A percentile compares a stretch with the other conserved stretches of the same genome.
Evolutionary conservation across 2,329 filamentous ascomycete species (phyloP).

Genomic region (Neopestalotiopsis sp.): DNA sequence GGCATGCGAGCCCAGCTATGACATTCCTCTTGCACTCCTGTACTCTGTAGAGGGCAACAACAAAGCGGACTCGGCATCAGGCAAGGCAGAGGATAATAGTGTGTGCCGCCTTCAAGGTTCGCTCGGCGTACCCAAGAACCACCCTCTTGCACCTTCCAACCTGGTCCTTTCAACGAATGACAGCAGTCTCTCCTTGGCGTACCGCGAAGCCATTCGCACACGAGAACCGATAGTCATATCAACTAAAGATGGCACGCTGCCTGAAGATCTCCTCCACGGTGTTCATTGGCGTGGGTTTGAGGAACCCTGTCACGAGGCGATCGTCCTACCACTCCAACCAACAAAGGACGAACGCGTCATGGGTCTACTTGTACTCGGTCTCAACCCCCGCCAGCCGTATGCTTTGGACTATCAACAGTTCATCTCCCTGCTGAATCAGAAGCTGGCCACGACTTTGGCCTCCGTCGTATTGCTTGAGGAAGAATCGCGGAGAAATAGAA

Average conservation of each 20-base stretch:
- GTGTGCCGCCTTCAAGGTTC: conserved; percentile 50
- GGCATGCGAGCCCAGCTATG: conserved; percentile 48
- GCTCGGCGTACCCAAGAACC: conserved; percentile 49
- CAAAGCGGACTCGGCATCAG: conserved; percentile 24
- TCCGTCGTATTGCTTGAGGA: conserved; percentile 75
- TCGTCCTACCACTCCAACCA: conserved; percentile 72
- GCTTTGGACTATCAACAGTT: conserved; percentile 76
- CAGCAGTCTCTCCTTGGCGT: conserved; percentile 42
- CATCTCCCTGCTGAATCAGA: conserved; percentile 59
- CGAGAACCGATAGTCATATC: conserved; percentile 46
- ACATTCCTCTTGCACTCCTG: conserved; percentile 56
- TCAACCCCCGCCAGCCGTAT: conserved; percentile 74
- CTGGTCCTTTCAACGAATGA: conserved; percentile 43
- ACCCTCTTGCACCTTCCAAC: conserved; percentile 44
- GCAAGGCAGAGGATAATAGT: conserved; percentile 29
- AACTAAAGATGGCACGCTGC: conserved; percentile 57
- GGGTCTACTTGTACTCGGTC: conserved; percentile 71
- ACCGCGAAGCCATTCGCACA: conserved; percentile 44
- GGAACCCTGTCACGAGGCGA: conserved; percentile 67
- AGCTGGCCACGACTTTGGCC: conserved; percentile 69
- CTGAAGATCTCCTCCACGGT: conserved; percentile 60
- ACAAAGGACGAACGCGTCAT: conserved; percentile 69
- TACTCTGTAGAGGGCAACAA: conserved; percentile 52
- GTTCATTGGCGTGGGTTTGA: conserved; percentile 68
- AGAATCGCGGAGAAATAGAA: conserved; percentile 63